Evolutionary conservation across 495 filamentous ascomycete species (phyloP), one percentile per base, ranked within the genome.

Genomic region (Aspergillus sclerotioniger): DNA sequence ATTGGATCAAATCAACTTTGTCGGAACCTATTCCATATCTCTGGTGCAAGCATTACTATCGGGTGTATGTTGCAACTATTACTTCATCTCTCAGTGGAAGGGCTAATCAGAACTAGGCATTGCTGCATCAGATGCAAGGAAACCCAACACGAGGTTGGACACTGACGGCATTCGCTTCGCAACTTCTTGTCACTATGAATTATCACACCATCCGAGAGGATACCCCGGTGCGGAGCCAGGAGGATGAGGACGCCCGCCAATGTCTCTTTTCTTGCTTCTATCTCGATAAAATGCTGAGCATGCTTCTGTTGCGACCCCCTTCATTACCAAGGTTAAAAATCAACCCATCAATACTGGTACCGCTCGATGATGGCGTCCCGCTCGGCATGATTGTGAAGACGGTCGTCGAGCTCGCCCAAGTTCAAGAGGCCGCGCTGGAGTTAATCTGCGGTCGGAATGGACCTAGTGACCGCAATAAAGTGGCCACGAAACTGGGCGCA

Each of bases 301-400:
- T 74, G 49, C 70, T 75, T 37, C 67, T 73, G 9, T 64, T 71
- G 8, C 71, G 72, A 10, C 72, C 71, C 2, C 58, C 68, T 7
- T 70, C 67, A 20, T 49, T 75, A 8, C 72, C 70, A 32, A 64
- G 65, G 16, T 62, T 73, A 19, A 66, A 67, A 29, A 60, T 70
- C 0, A 54, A 63, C 3, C 64, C 70, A 4, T 37, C 56, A 3
- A 21, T 61, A 2, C 49, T 73, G 21, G 60, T 73, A 3, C 62
- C 65, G 17, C 19, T 67, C 45, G 61, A 68, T n/a, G 56, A 62
- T 2, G 61, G 63, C 1, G 16, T 68, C 6, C 67, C 71, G 5
- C 66, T 66, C 12, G 60, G 58, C 9, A 15, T 62, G 15, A 68
- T 68, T 39, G 58, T 67, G 7, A 58, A 19, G 35, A 67, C 62